These are phyloP conservation scores for Euphrasia arctica DNA, from an alignment of 305 asterid genomes.

Conservation along the genomic window DNA sequence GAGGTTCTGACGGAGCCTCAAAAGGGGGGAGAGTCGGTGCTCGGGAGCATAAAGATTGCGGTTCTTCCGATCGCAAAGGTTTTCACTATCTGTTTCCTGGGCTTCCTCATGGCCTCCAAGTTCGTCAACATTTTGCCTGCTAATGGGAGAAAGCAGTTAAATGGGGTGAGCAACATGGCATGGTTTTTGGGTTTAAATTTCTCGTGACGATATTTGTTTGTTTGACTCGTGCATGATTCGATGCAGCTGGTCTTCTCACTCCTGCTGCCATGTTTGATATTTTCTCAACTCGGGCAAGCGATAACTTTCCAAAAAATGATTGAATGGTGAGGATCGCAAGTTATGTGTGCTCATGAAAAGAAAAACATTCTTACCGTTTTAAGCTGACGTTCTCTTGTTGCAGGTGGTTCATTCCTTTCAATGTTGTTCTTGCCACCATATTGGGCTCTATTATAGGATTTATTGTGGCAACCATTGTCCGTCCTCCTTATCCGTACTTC, in stretches of 20 bases:
- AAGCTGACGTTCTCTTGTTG: constrained; percentile 27
- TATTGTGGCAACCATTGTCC: constrained; percentile 59
- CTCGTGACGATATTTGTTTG: constrained; percentile 13
- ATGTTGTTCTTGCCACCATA: constrained; percentile 71
- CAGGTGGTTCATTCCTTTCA: constrained; percentile 99
- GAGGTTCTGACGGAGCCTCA: constrained; percentile 68
- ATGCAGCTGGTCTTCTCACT: constrained; percentile 93
- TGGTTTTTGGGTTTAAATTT: not conserved
- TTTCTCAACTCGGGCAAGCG: constrained; percentile 95
- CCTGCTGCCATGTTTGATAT: constrained; percentile 91
- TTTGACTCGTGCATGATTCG: not conserved
- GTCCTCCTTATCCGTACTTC: constrained; percentile 96
- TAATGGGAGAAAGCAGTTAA: constrained; percentile 91
- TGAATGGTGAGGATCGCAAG: constrained; percentile 52
- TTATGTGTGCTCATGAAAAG: constrained; percentile 5
- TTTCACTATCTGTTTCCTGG: constrained; percentile 85
- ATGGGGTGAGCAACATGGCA: constrained; percentile 57
- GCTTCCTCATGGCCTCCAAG: constrained; percentile 94
- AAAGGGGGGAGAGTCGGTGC: constrained; percentile 77
- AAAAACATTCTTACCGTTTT: constrained; percentile 2
- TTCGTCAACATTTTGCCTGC: constrained; percentile 79
- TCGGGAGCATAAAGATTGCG: constrained; percentile 79
- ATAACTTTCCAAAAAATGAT: constrained; percentile 69
- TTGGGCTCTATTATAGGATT: constrained; percentile 88
- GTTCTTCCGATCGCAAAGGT: constrained; percentile 95